Evolutionary conservation across 2,329 filamentous ascomycete species (phyloP).

Genomic region (Aureobasidium namibiae): DNA sequence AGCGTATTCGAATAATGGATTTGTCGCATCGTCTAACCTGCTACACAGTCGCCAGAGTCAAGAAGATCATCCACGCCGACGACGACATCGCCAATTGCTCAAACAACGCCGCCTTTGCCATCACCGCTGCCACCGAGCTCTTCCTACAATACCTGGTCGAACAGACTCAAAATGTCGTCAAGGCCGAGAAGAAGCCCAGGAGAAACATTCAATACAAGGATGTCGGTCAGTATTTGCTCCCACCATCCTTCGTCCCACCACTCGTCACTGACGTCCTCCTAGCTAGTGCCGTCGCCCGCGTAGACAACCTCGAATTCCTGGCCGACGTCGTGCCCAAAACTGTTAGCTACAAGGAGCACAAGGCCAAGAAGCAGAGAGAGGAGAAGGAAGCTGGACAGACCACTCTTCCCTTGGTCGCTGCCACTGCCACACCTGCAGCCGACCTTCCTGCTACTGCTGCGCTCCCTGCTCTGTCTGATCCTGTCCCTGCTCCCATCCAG

Average conservation of each 20-base stretch:
- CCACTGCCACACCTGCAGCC: background rate
- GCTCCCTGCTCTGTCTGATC: background rate
- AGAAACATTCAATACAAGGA: constrained; percentile 96
- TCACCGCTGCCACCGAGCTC: constrained; percentile 88
- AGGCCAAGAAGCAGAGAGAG: constrained; percentile 47
- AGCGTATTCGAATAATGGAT: constrained; percentile 29
- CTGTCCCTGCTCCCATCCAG: background rate
- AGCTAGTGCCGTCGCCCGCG: constrained; percentile 78
- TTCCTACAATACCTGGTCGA: constrained; percentile 88
- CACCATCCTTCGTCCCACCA: too few relatives aligned
- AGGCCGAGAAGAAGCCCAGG: constrained; percentile 82
- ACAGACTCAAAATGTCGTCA: constrained; percentile 79
- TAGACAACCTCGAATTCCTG: constrained; percentile 93
- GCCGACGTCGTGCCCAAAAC: constrained; percentile 86
- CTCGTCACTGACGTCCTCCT: constrained; percentile 2
- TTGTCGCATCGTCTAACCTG: background rate
- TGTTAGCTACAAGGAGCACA: constrained; percentile 69
- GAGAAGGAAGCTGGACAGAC: constrained; percentile 6
- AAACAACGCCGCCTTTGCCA: constrained; percentile 88
- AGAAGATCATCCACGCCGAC: constrained; percentile 88
- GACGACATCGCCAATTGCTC: constrained; percentile 79
- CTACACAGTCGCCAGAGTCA: constrained; percentile 79
- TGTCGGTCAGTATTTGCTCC: constrained; percentile 51
- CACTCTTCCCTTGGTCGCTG: background rate
- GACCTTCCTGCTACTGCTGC: background rate